Evolutionary conservation across 495 filamentous ascomycete genomes (phyloP), one percentile per base, ranked within the genome.

Genomic region (Hyaloscypha variabilis): DNA sequence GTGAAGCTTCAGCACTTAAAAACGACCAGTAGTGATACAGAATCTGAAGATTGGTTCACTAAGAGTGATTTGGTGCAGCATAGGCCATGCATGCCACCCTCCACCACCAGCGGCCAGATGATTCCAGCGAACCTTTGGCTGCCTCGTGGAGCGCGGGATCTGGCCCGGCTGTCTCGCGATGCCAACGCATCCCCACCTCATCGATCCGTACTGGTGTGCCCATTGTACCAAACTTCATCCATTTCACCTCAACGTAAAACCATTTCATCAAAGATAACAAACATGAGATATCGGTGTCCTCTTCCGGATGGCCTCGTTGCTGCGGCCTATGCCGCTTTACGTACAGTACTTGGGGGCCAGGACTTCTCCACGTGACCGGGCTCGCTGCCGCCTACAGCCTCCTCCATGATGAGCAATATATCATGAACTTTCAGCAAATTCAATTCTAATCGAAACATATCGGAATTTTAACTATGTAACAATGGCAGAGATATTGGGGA

Each of bases 401-500:
- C 39, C 11, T 46, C 6, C 0, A 46, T 17, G 11, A 46, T 17
- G 39, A 46, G 39, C 14, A 34, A 46, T 11, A 17, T 46, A 46
- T 14, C 39, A 46, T 46, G 39, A 17, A 17, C 4, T 46, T 46
- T 46, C 39, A 46, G 19, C 39, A 46, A 11, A 0, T 46, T 46
- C 39, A 19, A 46, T 10, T 17, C 13, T 46, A 17, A 8, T 17
- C 39, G 17, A 46, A 14, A 46, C 17, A 1, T 46, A 8, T 4
- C 17, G 1, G 11, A 4, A 46, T 46, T 17, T 46, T 17, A 46
- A 46, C 46, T n/a, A 55, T 60, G 34, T 56, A 54, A 42, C 53
- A 10, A 71, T 71, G 69, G 68, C 68, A 6, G 69, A 71, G 46
- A 58, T 57, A 6, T 71, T 68, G 54, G 69, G 69, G n/a, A 68